Evolutionary conservation across 139 green algal species (phyloP).

Genomic region (Protoeuglena noctilucae): DNA sequence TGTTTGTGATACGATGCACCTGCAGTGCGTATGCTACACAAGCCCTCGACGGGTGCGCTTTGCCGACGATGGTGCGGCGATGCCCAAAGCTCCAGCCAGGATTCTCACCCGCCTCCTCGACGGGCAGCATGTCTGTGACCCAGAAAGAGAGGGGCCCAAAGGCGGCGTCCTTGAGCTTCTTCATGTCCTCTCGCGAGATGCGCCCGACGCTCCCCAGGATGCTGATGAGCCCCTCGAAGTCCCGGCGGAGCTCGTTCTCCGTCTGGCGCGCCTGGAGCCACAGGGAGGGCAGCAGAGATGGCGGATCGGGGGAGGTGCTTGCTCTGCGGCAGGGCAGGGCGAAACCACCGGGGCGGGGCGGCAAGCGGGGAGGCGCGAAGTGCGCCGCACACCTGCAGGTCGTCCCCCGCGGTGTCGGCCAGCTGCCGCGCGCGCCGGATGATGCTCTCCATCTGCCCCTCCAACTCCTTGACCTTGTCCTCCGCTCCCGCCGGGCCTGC

Average conservation of each 20-base stretch:
- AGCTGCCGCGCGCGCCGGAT: constrained; percentile 4
- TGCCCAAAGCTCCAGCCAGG: neutral
- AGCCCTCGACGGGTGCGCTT: too few relatives aligned
- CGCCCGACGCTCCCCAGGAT: neutral
- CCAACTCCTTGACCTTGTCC: constrained; percentile 45
- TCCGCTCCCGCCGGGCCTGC: constrained; percentile 8
- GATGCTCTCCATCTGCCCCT: constrained; percentile 33
- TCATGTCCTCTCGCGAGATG: constrained; percentile 25
- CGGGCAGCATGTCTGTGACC: constrained; percentile 49
- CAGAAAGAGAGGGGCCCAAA: constrained; percentile 65
- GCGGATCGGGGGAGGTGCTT: constrained; percentile 1
- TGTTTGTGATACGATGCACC: too few relatives aligned
- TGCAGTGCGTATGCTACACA: too few relatives aligned
- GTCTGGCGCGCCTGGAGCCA: constrained; percentile 3
- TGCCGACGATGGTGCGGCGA: neutral
- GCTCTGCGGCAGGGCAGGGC: neutral
- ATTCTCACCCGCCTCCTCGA: constrained; percentile 10
- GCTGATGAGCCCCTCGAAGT: constrained; percentile 5
- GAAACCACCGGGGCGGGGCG: too few relatives aligned
- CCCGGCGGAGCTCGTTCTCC: constrained; percentile 2
- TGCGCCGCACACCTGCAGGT: constrained; percentile 1
- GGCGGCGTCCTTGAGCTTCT: constrained; percentile 41
- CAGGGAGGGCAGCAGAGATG: constrained; percentile 4
- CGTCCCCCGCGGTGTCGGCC: constrained; percentile 19
- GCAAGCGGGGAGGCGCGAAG: too few relatives aligned